A percentile compares a stretch with the other conserved stretches of the same genome.
Evolutionary conservation across 192 early-diverging fungal species (phyloP).

Genomic region (Irineochytrium annulatum): DNA sequence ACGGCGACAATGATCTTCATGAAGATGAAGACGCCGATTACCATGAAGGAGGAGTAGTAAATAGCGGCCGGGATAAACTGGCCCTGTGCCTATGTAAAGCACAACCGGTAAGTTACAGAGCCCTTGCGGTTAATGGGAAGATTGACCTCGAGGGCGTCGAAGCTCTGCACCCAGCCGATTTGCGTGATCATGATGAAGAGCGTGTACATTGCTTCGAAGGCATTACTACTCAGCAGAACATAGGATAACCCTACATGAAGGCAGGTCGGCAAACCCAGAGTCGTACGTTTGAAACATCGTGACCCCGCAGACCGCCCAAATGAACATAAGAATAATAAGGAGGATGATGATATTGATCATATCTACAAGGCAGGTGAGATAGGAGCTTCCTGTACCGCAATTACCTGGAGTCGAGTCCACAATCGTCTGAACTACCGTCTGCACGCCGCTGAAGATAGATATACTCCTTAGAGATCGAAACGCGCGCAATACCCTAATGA

Average conservation of each 20-base stretch:
- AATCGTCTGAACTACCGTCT: conserved; percentile 34
- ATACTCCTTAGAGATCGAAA: conserved; percentile 28
- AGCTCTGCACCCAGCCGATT: conserved; percentile 36
- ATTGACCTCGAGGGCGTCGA: conserved; percentile 23
- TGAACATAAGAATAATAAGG: conserved; percentile 34
- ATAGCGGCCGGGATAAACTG: conserved; percentile 32
- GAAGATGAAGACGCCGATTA: conserved; percentile 39
- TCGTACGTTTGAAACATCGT: conserved; percentile 30
- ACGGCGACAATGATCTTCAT: conserved; percentile 43
- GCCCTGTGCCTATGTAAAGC: conserved; percentile 11
- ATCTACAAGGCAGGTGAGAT: conserved; percentile 19
- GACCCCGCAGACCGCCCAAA: conserved; percentile 37
- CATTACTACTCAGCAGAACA: background rate
- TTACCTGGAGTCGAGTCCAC: conserved; percentile 28
- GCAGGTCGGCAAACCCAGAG: conserved; percentile 29
- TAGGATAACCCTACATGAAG: conserved; percentile 1
- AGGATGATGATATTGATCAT: conserved; percentile 39
- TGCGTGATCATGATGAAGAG: conserved; percentile 35
- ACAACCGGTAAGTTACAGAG: background rate
- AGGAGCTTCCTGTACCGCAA: background rate
- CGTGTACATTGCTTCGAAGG: conserved; percentile 26
- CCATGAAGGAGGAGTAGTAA: conserved; percentile 33
- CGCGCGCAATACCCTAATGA: conserved; percentile 28
- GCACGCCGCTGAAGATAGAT: conserved; percentile 27
- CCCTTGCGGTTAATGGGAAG: background rate